Evolutionary conservation across 1,284 basidiomycete genomes (phyloP).

Genomic region (Ustilago xerochloae): DNA sequence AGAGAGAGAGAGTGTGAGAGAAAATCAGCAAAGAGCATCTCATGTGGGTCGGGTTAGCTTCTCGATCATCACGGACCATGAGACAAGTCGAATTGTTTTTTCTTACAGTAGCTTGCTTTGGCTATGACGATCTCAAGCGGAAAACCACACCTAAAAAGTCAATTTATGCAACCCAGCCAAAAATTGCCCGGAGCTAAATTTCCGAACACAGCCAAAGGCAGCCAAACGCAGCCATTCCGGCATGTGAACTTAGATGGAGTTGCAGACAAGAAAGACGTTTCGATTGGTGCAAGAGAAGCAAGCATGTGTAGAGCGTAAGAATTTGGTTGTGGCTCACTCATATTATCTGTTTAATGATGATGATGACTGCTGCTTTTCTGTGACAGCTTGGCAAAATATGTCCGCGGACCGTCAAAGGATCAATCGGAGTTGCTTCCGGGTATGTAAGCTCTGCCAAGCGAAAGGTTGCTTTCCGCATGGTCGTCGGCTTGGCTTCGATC

Average conservation of each 20-base stretch:
- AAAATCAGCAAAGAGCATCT: not conserved
- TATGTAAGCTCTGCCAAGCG: not conserved
- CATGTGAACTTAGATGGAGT: too few species aligned
- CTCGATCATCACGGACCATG: not conserved
- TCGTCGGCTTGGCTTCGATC: too few species aligned
- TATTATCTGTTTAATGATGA: not conserved
- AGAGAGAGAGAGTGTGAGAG: too few species aligned
- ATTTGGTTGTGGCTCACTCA: not conserved
- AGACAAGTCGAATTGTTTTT: not conserved
- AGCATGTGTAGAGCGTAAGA: not conserved
- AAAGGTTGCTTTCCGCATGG: not conserved
- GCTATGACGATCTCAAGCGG: not conserved
- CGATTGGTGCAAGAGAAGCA: not conserved
- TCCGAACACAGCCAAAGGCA: too few species aligned
- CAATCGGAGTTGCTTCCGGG: too few species aligned
- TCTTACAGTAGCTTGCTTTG: not conserved
- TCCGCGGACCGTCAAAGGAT: too few species aligned
- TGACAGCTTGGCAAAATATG: not conserved
- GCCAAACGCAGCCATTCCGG: conserved; percentile 1
- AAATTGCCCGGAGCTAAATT: not conserved
- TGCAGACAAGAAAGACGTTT: not conserved
- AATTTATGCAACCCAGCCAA: not conserved
- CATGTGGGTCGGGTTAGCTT: not conserved
- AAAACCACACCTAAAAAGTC: too few species aligned
- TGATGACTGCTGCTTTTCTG: not conserved